Conservation (phyloP, 768 basidiomycete species). For the Leccinum broughii region DNA sequence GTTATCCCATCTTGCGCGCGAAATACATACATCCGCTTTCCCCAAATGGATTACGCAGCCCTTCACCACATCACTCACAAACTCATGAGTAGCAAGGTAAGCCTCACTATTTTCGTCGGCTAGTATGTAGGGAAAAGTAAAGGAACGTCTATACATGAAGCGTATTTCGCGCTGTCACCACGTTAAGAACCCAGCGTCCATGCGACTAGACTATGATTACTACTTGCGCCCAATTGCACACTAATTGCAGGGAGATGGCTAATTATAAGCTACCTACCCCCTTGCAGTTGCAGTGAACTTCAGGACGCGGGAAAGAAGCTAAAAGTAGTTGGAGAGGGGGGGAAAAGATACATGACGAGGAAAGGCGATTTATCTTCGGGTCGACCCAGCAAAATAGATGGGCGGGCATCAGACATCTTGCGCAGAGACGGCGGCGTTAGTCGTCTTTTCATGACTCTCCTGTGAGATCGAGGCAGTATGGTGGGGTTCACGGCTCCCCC, state of each 20-base stretch:
- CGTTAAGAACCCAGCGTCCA: background rate
- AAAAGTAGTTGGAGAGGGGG: background rate
- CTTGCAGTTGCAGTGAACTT: background rate
- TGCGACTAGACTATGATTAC: background rate
- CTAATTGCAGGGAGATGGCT: background rate
- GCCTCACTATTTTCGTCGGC: background rate
- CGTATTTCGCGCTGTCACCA: background rate
- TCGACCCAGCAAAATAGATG: background rate
- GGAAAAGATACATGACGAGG: background rate
- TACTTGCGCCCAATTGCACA: background rate
- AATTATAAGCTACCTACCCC: background rate
- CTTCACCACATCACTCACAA: background rate
- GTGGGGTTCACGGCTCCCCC: conserved; percentile 38
- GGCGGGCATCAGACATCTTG: background rate
- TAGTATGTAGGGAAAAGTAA: background rate
- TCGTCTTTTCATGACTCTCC: conserved; percentile 30
- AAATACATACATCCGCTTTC: too few relatives aligned
- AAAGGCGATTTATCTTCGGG: background rate
- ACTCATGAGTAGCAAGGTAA: background rate
- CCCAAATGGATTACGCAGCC: background rate
- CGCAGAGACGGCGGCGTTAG: conserved; percentile 1
- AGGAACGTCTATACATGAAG: background rate
- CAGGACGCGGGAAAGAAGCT: background rate
- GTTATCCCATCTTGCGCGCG: too few relatives aligned
- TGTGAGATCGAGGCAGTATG: conserved; percentile 30